These are phyloP conservation scores for Amauroascus niger DNA, from an alignment of 2,329 filamentous ascomycete species.

Conservation along the genomic window DNA sequence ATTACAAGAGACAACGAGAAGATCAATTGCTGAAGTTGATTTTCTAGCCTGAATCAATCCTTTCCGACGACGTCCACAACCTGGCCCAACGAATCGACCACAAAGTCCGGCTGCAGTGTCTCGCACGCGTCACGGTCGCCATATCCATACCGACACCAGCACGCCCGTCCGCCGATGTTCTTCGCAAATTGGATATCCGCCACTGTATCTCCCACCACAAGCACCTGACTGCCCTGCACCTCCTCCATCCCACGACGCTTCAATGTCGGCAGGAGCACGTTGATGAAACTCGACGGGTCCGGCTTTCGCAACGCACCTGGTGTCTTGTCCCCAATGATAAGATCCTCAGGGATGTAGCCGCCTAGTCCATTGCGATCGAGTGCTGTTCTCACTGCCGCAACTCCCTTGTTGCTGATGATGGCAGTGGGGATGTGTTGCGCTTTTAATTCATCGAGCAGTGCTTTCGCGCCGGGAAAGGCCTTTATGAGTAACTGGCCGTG, in stretches of 20 bases:
- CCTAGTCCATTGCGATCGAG: slow-evolving; percentile 9
- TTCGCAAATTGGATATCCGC: slow-evolving; percentile 14
- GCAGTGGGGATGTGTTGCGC: not conserved
- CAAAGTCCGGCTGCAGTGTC: slow-evolving; percentile 8
- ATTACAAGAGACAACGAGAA: no score
- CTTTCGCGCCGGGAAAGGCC: slow-evolving; percentile 9
- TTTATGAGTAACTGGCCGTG: slow-evolving; percentile 12
- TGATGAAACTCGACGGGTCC: slow-evolving; percentile 10
- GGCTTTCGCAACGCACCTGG: slow-evolving; percentile 11
- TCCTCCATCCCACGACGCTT: not conserved
- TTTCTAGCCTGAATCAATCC: not conserved
- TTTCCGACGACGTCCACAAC: slow-evolving; percentile 1
- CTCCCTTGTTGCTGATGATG: slow-evolving; percentile 15
- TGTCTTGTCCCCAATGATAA: slow-evolving; percentile 13
- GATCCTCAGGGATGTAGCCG: slow-evolving; percentile 3
- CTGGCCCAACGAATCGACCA: slow-evolving; percentile 9
- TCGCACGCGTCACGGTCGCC: slow-evolving; percentile 9
- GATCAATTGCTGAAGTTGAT: not conserved
- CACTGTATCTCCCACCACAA: slow-evolving; percentile 13
- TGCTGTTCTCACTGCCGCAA: slow-evolving; percentile 10
- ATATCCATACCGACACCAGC: slow-evolving; percentile 14
- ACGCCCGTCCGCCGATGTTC: slow-evolving; percentile 9
- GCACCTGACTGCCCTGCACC: slow-evolving; percentile 1
- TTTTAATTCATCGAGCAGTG: slow-evolving; percentile 5
- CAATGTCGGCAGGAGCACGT: slow-evolving; percentile 11